phyloP scores from a whole-genome alignment of 73 alveolate genomes.

The Stentor roeselii region DNA sequence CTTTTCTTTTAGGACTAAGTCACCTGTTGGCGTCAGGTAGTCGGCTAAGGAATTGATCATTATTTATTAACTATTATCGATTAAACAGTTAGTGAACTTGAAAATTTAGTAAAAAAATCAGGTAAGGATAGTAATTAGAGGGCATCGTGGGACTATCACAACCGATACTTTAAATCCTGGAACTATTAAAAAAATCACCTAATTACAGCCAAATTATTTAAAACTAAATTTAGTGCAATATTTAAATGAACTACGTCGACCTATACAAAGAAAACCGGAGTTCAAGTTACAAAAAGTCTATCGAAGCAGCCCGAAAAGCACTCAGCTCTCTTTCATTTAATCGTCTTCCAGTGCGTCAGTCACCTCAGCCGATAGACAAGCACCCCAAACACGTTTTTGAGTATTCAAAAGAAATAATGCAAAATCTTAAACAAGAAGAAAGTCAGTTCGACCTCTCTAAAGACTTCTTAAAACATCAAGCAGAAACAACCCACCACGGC shows the following conservation, averaged over 20 bases:
- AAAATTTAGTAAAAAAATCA: too few species aligned
- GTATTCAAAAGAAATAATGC: background rate
- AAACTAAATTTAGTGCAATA: too few species aligned
- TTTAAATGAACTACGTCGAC: background rate
- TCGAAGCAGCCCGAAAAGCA: background rate
- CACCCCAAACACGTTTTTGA: background rate
- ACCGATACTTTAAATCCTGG: too few species aligned
- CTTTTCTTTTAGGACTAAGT: too few species aligned
- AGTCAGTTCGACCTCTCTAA: background rate
- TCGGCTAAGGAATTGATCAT: too few species aligned
- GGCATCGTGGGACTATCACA: too few species aligned
- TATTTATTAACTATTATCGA: too few species aligned
- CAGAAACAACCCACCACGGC: background rate
- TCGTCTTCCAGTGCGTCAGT: background rate
- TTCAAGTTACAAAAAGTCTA: background rate
- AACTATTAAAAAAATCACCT: too few species aligned
- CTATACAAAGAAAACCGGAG: background rate
- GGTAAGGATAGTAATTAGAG: too few species aligned
- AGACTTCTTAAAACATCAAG: background rate
- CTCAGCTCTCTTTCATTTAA: background rate
- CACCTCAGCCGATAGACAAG: constrained; percentile 1
- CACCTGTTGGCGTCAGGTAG: too few species aligned
- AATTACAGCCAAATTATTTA: too few species aligned
- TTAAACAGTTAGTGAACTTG: too few species aligned
- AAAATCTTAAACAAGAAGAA: constrained; percentile 1